A percentile compares a stretch with the other conserved stretches of the same genome.
phyloP scores from a whole-genome alignment of 371 early-diverging fungal species.

The Mycotypha africana region DNA sequence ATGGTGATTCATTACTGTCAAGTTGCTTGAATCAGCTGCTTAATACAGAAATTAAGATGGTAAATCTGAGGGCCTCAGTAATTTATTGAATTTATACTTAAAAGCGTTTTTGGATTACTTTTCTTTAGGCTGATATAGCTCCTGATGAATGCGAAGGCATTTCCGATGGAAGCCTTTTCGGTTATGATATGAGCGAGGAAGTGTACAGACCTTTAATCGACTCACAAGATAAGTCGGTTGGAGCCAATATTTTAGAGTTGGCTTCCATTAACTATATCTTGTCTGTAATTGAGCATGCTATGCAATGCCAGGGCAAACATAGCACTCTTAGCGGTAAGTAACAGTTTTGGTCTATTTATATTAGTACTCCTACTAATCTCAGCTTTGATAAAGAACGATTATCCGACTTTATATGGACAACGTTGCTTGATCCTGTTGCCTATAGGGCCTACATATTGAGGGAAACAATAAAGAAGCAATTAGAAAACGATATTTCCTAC shows the following conservation, averaged over 20 bases:
- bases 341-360: neutral
- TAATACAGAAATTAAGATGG: slow-evolving; percentile 34
- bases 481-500: slow-evolving; percentile 20
- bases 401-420: slow-evolving; percentile 36
- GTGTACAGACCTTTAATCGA: slow-evolving; percentile 28
- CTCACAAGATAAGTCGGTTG: slow-evolving; percentile 24
- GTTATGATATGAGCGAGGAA: slow-evolving; percentile 44
- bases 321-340: slow-evolving; percentile 18
- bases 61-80: neutral
- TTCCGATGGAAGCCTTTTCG: slow-evolving; percentile 43
- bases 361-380: neutral
- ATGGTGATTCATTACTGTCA: slow-evolving; percentile 3
- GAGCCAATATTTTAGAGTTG: slow-evolving; percentile 30
- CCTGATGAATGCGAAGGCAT: slow-evolving; percentile 42
- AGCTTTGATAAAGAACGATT: slow-evolving; percentile 19
- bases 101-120: neutral
- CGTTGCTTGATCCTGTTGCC: slow-evolving; percentile 38
- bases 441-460: slow-evolving; percentile 27
- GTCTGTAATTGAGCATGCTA: slow-evolving; percentile 27
- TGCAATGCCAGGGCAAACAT: slow-evolving; percentile 27
- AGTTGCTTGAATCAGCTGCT: slow-evolving; percentile 10
- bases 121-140: slow-evolving; percentile 29
- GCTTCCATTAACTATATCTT: slow-evolving; percentile 36
- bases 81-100: neutral
- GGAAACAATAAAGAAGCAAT: slow-evolving; percentile 7